Percentiles rank a stretch among this genome's conserved stretches.
Evolutionary conservation across 352 stramenopile genomes (phyloP).

Genomic region (Pythium pyrilobum): DNA sequence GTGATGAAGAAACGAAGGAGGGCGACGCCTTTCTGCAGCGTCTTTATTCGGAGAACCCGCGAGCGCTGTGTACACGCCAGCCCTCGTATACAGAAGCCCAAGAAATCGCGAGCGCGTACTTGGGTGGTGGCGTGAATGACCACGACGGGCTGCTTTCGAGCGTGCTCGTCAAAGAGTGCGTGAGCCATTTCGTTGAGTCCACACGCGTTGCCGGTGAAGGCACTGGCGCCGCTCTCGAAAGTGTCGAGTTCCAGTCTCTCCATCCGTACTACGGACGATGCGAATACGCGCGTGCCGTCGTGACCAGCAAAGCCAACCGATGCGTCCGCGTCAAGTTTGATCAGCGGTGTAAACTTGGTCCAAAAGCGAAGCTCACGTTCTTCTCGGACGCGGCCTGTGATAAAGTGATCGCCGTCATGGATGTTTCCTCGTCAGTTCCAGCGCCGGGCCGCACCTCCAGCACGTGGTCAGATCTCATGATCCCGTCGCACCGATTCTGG

Average conservation of each 20-base stretch:
- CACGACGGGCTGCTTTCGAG: slow-evolving; percentile 61
- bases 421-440: slow-evolving; percentile 31
- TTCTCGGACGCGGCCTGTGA: slow-evolving; percentile 69
- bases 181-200: slow-evolving; percentile 80
- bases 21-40: slow-evolving; percentile 13
- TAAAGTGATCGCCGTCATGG: slow-evolving; percentile 41
- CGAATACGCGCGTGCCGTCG: slow-evolving; percentile 67
- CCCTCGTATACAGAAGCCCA: slow-evolving; percentile 60
- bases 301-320: slow-evolving; percentile 40
- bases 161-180: slow-evolving; percentile 79
- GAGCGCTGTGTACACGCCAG: slow-evolving; percentile 27
- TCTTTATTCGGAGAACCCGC: slow-evolving; percentile 3
- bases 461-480: slow-evolving; percentile 45
- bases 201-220: slow-evolving; percentile 66
- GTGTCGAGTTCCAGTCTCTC: slow-evolving; percentile 70
- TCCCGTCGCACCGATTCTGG: slow-evolving; percentile 78
- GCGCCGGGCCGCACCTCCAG: not conserved
- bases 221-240: not conserved
- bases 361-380: slow-evolving; percentile 69
- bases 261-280: slow-evolving; percentile 82
- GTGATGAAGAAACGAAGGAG: slow-evolving; percentile 35
- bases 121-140: slow-evolving; percentile 44
- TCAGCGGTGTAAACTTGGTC: slow-evolving; percentile 59
- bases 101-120: slow-evolving; percentile 47
- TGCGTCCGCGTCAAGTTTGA: slow-evolving; percentile 81